phyloP scores from a whole-genome alignment of 2,329 filamentous ascomycete species.

The Scleromitrula shiraiana region DNA sequence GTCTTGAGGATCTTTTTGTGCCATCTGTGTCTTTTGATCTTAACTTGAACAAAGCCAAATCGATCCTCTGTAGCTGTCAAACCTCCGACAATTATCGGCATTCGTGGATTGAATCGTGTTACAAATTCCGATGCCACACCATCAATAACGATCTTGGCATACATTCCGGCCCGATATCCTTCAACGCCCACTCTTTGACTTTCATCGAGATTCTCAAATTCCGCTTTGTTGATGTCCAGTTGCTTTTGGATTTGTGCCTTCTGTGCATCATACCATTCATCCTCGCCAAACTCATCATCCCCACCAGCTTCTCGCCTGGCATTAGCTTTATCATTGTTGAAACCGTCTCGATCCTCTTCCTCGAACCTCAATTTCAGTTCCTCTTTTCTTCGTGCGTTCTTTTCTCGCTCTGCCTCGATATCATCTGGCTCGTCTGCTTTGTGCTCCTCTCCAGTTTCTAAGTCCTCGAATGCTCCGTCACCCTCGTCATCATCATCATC shows the following conservation, averaged over 20 bases:
- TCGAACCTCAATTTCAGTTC: conserved; percentile 92
- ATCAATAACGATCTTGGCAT: conserved; percentile 84
- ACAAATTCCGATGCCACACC: conserved; percentile 88
- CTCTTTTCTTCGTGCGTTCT: conserved; percentile 86
- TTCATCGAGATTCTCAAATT: conserved; percentile 83
- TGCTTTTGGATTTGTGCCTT: conserved; percentile 95
- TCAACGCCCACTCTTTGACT: conserved; percentile 76
- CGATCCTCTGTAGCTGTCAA: conserved; percentile 88
- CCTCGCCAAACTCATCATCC: conserved; percentile 78
- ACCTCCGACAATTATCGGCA: conserved; percentile 85
- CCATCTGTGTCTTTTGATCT: conserved; percentile 97
- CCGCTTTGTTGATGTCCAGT: conserved; percentile 89
- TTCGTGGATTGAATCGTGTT: conserved; percentile 68
- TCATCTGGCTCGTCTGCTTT: conserved; percentile 32
- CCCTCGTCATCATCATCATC: conserved; percentile 56
- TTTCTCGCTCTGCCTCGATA: conserved; percentile 82
- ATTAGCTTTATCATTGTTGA: conserved; percentile 80
- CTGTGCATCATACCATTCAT: conserved; percentile 97
- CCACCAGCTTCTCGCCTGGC: conserved; percentile 61
- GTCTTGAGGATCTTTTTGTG: conserved; percentile 99
- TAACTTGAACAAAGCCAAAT: conserved; percentile 89
- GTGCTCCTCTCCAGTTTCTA: conserved; percentile 66
- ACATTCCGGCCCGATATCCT: conserved; percentile 85
- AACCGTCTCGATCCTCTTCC: conserved; percentile 94
- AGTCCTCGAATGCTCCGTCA: conserved; percentile 76